Percentiles rank a stretch among this genome's conserved stretches.
phyloP scores from a whole-genome alignment of 108 stramenopile species.

The Cyclotella choctawhatcheeana region DNA sequence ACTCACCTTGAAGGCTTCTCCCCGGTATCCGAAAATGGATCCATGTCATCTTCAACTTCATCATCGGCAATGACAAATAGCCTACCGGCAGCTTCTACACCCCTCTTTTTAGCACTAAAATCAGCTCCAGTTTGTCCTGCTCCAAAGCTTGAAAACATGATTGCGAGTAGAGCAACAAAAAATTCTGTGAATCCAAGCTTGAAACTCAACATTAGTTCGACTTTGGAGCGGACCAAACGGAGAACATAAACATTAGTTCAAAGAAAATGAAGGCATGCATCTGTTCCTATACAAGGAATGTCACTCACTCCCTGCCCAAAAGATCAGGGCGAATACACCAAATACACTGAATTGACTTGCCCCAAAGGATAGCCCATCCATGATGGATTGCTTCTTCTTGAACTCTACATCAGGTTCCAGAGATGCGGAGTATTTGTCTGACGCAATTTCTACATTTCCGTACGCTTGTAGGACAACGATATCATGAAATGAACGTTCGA shows the following conservation, averaged over 20 bases:
- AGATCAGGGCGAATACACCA: slow-evolving; percentile 45
- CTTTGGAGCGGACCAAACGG: too few species aligned
- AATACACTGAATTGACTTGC: slow-evolving; percentile 44
- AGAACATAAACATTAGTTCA: background rate
- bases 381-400: slow-evolving; percentile 42
- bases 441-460: slow-evolving; percentile 44
- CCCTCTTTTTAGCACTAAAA: slow-evolving; percentile 39
- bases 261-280: background rate
- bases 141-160: slow-evolving; percentile 52
- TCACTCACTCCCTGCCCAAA: slow-evolving; percentile 35
- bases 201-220: slow-evolving; percentile 34
- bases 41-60: slow-evolving; percentile 29
- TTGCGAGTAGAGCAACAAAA: slow-evolving; percentile 36
- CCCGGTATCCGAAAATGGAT: slow-evolving; percentile 58
- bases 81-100: slow-evolving; percentile 38
- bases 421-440: slow-evolving; percentile 35
- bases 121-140: slow-evolving; percentile 50
- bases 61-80: slow-evolving; percentile 54
- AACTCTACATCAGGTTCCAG: slow-evolving; percentile 27
- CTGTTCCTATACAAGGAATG: too few species aligned
- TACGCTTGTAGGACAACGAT: slow-evolving; percentile 55
- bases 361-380: slow-evolving; percentile 44
- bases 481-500: slow-evolving; percentile 29
- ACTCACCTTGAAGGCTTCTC: too few species aligned
- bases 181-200: slow-evolving; percentile 41